These are phyloP conservation scores for Scheffersomyces titani DNA, from an alignment of 1,139 yeast species.

Conservation along the genomic window DNA sequence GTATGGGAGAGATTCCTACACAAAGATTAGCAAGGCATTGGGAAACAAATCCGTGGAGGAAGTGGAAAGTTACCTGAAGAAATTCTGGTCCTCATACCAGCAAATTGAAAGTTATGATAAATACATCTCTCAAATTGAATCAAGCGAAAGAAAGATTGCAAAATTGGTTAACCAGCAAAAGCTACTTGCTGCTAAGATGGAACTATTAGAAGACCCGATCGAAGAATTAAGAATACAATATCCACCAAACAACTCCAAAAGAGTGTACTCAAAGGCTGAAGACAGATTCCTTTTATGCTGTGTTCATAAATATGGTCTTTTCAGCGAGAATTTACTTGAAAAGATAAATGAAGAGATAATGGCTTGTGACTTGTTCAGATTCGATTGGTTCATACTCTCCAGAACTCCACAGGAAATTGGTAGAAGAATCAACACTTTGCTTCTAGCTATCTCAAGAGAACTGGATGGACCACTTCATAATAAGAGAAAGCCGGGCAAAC, in stretches of 20 bases:
- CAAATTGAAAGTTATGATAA: slow-evolving; percentile 86
- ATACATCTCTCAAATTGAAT: slow-evolving; percentile 80
- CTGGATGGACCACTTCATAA: slow-evolving; percentile 63
- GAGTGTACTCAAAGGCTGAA: slow-evolving; percentile 81
- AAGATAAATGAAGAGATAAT: slow-evolving; percentile 74
- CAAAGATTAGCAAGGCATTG: slow-evolving; percentile 62
- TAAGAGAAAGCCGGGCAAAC: slow-evolving; percentile 32
- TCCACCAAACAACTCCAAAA: slow-evolving; percentile 90
- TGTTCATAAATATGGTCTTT: slow-evolving; percentile 76
- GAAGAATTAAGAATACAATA: slow-evolving; percentile 75
- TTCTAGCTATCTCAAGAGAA: slow-evolving; percentile 79
- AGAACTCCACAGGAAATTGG: slow-evolving; percentile 84
- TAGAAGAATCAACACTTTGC: slow-evolving; percentile 76
- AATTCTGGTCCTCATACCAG: slow-evolving; percentile 72
- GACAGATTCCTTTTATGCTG: slow-evolving; percentile 79
- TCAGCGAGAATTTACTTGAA: slow-evolving; percentile 70
- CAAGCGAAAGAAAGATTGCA: slow-evolving; percentile 79
- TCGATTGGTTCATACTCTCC: slow-evolving; percentile 88
- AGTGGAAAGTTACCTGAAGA: slow-evolving; percentile 63
- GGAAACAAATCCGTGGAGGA: slow-evolving; percentile 73
- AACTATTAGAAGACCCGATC: slow-evolving; percentile 65
- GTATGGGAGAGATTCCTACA: slow-evolving; percentile 66
- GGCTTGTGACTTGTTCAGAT: slow-evolving; percentile 72
- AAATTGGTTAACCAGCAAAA: slow-evolving; percentile 66
- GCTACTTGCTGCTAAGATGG: slow-evolving; percentile 64